Conservation (phyloP, 371 early-diverging fungal species). For the Mucor saturninus region DNA sequence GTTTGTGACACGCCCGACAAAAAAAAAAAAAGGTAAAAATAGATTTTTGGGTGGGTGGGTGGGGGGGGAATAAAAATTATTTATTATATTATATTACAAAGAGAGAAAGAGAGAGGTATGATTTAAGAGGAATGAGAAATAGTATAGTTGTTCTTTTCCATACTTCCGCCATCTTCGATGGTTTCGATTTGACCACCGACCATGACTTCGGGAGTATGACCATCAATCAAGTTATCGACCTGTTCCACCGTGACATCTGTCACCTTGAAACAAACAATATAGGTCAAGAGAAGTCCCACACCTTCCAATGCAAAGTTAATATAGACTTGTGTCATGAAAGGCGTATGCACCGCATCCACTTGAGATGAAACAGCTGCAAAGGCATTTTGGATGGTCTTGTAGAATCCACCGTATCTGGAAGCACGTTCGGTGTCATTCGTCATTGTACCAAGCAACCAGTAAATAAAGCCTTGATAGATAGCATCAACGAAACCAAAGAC, state of each 20-base stretch:
- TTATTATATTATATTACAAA: neutral
- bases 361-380: slow-evolving; percentile 42
- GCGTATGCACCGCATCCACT: slow-evolving; percentile 48
- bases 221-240: slow-evolving; percentile 33
- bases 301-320: slow-evolving; percentile 35
- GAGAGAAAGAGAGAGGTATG: neutral
- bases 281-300: slow-evolving; percentile 34
- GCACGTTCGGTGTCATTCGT: slow-evolving; percentile 71
- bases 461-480: slow-evolving; percentile 73
- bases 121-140: slow-evolving; percentile 9
- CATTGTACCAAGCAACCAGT: slow-evolving; percentile 80
- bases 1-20: neutral
- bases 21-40: neutral
- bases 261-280: slow-evolving; percentile 29
- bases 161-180: slow-evolving; percentile 19
- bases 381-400: slow-evolving; percentile 81
- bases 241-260: slow-evolving; percentile 34
- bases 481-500: slow-evolving; percentile 73
- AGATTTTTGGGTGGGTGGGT: no score
- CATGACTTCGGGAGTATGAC: slow-evolving; percentile 23
- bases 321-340: slow-evolving; percentile 34
- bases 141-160: slow-evolving; percentile 10
- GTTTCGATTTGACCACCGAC: slow-evolving; percentile 33
- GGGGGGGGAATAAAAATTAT: neutral
- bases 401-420: slow-evolving; percentile 79